Conservation (phyloP, 495 filamentous ascomycete species). For the Delitschia confertaspora region DNA sequence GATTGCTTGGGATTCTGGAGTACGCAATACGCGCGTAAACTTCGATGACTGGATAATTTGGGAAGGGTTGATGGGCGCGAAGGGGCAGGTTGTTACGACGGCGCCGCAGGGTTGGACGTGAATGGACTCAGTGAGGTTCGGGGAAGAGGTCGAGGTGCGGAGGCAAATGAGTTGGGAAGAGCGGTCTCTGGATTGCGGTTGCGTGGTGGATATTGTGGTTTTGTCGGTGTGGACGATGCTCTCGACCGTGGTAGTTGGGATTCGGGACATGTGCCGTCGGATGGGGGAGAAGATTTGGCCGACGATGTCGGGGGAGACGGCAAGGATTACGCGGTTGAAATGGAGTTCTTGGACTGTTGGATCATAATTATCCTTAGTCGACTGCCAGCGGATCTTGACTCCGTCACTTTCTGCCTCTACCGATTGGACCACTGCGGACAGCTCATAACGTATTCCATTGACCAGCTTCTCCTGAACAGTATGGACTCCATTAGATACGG, state of each 20-base stretch:
- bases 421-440: slow-evolving; percentile 19
- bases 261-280: slow-evolving; percentile 28
- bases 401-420: slow-evolving; percentile 4
- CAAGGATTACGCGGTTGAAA: slow-evolving; percentile 42
- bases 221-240: slow-evolving; percentile 41
- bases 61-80: slow-evolving; percentile 19
- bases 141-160: slow-evolving; percentile 16
- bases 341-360: slow-evolving; percentile 10
- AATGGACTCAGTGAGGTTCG: slow-evolving; percentile 28
- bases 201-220: slow-evolving; percentile 3
- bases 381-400: slow-evolving; percentile 5
- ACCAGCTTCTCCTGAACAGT: slow-evolving; percentile 40
- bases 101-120: slow-evolving; percentile 30
- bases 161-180: slow-evolving; percentile 31
- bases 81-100: slow-evolving; percentile 32
- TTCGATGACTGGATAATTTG: slow-evolving; percentile 24
- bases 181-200: neutral
- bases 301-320: slow-evolving; percentile 40
- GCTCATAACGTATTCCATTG: slow-evolving; percentile 23
- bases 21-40: slow-evolving; percentile 37
- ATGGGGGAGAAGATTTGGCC: slow-evolving; percentile 40
- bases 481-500: slow-evolving; percentile 41
- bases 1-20: slow-evolving; percentile 26
- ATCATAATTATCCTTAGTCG: slow-evolving; percentile 1
- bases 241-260: slow-evolving; percentile 40